Conservation (phyloP, 768 basidiomycete genomes). For the Podaxis carcinomalis region DNA sequence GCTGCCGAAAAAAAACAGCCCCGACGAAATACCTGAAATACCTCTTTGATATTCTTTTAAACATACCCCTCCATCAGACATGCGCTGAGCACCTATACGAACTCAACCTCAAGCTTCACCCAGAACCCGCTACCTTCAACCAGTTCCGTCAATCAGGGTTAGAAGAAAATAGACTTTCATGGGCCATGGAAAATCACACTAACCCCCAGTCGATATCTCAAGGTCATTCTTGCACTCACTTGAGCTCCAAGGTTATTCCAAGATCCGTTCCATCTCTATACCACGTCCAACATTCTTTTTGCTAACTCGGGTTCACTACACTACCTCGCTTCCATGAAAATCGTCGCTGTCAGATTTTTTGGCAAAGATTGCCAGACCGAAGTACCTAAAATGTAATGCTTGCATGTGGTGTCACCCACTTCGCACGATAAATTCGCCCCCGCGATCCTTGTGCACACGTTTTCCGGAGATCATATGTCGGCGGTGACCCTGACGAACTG, state of each 20-base stretch:
- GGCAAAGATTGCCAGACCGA: not conserved
- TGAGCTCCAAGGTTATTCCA: not conserved
- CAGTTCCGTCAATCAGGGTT: not conserved
- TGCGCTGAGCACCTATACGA: not conserved
- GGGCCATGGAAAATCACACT: not conserved
- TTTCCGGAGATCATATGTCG: conserved; percentile 1
- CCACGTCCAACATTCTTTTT: not conserved
- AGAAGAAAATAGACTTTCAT: not conserved
- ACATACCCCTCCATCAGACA: not conserved
- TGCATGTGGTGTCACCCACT: not conserved
- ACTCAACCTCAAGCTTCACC: not conserved
- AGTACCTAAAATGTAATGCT: not conserved
- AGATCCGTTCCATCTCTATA: not conserved
- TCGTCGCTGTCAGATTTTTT: not conserved
- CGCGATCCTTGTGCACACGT: not conserved
- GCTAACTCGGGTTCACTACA: not conserved
- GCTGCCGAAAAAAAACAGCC: not conserved
- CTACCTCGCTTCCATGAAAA: not conserved
- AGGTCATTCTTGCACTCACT: not conserved
- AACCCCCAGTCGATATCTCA: not conserved
- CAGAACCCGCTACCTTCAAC: not conserved
- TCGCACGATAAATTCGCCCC: not conserved
- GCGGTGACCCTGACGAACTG: not conserved
- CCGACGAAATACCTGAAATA: not conserved
- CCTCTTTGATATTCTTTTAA: not conserved